These are phyloP conservation scores for Solanum pennellii DNA, from an alignment of 257 asterid species.

Conservation along the genomic window DNA sequence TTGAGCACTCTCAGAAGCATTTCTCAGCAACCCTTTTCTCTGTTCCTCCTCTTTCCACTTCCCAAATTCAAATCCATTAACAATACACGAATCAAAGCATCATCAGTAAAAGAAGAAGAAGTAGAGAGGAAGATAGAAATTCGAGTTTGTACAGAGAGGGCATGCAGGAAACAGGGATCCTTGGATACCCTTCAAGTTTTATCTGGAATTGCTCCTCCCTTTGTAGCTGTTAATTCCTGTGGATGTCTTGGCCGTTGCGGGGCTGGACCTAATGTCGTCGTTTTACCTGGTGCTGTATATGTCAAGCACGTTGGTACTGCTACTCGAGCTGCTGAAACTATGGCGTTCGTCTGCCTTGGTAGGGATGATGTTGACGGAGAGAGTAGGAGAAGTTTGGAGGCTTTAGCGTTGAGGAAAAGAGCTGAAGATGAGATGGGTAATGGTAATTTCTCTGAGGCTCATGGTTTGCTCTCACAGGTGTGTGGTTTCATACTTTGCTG, in stretches of 20 bases:
- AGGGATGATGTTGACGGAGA: conserved; percentile 14
- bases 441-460: conserved; percentile 42
- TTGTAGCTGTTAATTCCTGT: conserved; percentile 52
- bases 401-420: conserved; percentile 74
- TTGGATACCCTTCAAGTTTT: conserved; percentile 54
- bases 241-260: conserved; percentile 90
- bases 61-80: not conserved
- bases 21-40: not conserved
- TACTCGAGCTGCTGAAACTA: conserved; percentile 43
- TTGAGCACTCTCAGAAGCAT: not conserved
- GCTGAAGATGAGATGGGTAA: conserved; percentile 53
- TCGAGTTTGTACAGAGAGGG: conserved; percentile 60
- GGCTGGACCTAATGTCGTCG: conserved; percentile 67
- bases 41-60: conserved; percentile 9
- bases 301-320: conserved; percentile 75
- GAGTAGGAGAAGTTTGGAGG: conserved; percentile 46
- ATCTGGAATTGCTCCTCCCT: conserved; percentile 69
- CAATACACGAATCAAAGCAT: conserved; percentile 4
- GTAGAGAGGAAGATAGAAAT: conserved; percentile 25
- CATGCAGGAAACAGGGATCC: conserved; percentile 83
- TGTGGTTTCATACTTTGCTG: not conserved
- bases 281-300: conserved; percentile 47
- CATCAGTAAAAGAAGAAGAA: not conserved
- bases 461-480: conserved; percentile 61
- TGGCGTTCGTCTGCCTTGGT: conserved; percentile 37